Evolutionary conservation across 306 rosid genomes (phyloP).

Genomic region (Malus fusca): DNA sequence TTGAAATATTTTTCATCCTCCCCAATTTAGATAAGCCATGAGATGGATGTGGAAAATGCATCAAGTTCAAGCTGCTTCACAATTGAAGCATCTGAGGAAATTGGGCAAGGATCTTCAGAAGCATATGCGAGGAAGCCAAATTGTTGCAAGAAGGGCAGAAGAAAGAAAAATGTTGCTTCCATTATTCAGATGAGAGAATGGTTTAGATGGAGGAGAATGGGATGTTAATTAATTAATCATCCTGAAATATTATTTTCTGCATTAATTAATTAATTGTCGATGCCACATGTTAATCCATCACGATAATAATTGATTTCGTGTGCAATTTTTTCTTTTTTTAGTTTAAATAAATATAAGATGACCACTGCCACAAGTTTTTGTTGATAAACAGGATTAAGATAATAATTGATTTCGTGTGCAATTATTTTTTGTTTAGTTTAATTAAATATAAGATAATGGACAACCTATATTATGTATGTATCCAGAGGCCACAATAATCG

Average conservation of each 20-base stretch:
- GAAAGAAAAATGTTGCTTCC: background rate
- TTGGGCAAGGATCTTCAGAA: background rate
- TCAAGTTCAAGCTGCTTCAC: constrained; percentile 24
- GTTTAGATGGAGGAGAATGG: constrained; percentile 22
- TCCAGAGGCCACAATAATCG: too few relatives aligned
- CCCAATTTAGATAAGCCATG: constrained; percentile 19
- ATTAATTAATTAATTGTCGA: background rate
- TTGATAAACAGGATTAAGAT: background rate
- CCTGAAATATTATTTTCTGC: background rate
- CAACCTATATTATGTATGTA: too few relatives aligned
- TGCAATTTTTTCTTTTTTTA: too few relatives aligned
- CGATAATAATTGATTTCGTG: too few relatives aligned
- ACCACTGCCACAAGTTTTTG: too few relatives aligned
- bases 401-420: too few relatives aligned
- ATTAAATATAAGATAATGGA: too few relatives aligned
- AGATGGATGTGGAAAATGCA: constrained; percentile 24
- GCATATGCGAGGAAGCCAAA: constrained; percentile 12
- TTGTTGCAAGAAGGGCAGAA: background rate
- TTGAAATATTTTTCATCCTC: background rate
- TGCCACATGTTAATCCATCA: background rate
- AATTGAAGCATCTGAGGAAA: background rate
- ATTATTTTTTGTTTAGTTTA: too few relatives aligned
- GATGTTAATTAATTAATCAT: constrained; percentile 6
- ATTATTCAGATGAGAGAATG: constrained; percentile 8
- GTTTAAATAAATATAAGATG: too few relatives aligned